Conservation (phyloP, 768 basidiomycete species). For the Pulveroboletus ravenelii region DNA sequence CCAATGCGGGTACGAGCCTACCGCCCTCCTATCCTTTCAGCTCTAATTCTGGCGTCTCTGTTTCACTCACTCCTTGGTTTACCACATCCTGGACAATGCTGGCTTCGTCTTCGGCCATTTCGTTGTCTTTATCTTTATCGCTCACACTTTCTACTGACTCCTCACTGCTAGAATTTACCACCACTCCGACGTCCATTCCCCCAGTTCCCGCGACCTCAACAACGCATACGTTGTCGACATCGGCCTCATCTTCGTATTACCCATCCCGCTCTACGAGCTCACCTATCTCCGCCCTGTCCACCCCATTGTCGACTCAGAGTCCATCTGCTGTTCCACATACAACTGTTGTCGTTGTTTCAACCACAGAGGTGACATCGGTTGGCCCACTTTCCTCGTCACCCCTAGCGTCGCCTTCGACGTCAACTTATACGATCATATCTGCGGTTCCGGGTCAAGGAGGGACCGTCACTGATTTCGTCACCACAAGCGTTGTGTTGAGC, state of each 20-base stretch:
- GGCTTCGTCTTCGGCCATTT: background rate
- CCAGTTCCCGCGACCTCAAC: background rate
- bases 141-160: background rate
- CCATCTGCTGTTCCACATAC: background rate
- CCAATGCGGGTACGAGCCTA: conserved; percentile 20
- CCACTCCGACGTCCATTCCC: background rate
- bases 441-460: conserved; percentile 9
- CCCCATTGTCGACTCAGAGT: background rate
- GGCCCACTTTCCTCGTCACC: background rate
- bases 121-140: background rate
- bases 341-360: conserved; percentile 12
- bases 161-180: conserved; percentile 1
- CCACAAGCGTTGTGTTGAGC: conserved; percentile 23
- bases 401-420: conserved; percentile 2
- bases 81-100: conserved; percentile 1
- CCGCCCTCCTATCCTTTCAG: conserved; percentile 3
- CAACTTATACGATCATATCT: conserved; percentile 22
- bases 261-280: background rate
- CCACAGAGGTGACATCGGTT: conserved; percentile 11
- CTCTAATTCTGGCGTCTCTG: conserved; percentile 18
- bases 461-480: conserved; percentile 15
- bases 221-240: background rate
- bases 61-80: background rate
- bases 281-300: background rate
- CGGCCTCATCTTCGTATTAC: background rate